Conservation (phyloP, 108 stramenopile species). For the Cyclotella cryptica region DNA sequence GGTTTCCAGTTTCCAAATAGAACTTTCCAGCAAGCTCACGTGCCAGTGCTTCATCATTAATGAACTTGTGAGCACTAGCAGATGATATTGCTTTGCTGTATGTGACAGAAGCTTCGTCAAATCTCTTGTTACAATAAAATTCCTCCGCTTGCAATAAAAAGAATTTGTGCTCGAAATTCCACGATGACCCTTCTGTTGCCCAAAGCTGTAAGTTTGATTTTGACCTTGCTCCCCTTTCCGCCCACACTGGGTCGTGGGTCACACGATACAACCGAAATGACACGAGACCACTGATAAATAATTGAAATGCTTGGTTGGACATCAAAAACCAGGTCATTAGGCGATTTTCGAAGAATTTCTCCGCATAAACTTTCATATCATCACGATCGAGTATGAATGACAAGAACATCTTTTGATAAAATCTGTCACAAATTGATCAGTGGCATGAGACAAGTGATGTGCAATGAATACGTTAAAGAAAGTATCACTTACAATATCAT, state of each 20-base stretch:
- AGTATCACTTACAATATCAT: neutral
- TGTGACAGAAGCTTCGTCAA: neutral
- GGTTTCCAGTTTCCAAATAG: neutral
- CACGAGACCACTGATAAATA: conserved; percentile 4
- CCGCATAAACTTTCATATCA: neutral
- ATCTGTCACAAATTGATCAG: no score
- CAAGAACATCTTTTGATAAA: neutral
- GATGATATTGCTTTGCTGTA: conserved; percentile 26
- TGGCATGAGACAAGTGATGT: no score
- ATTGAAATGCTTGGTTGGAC: neutral
- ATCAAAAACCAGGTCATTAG: neutral
- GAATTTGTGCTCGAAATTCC: conserved; percentile 33
- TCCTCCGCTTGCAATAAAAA: conserved; percentile 27
- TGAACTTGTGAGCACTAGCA: conserved; percentile 15
- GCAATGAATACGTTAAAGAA: neutral
- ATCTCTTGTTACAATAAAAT: conserved; percentile 2
- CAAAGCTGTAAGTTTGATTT: conserved; percentile 7
- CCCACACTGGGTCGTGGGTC: neutral
- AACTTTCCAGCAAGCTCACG: neutral
- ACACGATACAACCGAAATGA: conserved; percentile 18
- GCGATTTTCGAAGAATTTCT: neutral
- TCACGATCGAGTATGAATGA: neutral
- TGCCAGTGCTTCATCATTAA: conserved; percentile 16
- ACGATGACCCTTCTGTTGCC: conserved; percentile 1
- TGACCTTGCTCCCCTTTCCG: neutral